These are phyloP conservation scores for Xylaria venustula DNA, from an alignment of 495 filamentous ascomycete genomes.

Conservation along the genomic window DNA sequence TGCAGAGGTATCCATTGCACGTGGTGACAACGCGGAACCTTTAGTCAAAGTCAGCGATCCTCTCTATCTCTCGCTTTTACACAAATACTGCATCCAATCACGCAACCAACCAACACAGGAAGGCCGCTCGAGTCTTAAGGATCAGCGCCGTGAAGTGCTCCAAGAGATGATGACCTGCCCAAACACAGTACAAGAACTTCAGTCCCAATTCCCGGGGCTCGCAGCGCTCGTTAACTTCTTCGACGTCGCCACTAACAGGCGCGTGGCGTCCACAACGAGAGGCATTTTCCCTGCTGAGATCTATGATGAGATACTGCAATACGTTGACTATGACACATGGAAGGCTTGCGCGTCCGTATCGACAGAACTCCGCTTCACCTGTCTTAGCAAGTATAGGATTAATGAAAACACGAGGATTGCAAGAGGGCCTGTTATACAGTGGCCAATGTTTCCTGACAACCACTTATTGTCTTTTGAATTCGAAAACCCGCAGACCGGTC, in stretches of 20 bases:
- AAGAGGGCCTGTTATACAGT: background rate
- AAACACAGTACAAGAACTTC: background rate
- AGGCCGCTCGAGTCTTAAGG: no score
- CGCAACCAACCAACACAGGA: no score
- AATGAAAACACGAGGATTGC: background rate
- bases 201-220: background rate
- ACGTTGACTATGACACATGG: background rate
- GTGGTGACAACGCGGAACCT: background rate
- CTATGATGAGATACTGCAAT: background rate
- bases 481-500: background rate
- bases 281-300: background rate
- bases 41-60: background rate
- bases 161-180: background rate
- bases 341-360: background rate
- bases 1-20: background rate
- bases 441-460: background rate
- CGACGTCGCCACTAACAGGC: background rate
- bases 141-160: no score
- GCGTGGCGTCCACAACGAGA: background rate
- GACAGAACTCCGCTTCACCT: background rate
- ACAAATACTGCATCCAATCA: background rate
- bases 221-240: constrained; percentile 7
- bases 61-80: background rate
- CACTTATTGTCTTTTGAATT: background rate
- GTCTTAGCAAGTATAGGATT: background rate